Conservation (phyloP, 75 land plant genomes). For the Selaginella moellendorffii region DNA sequence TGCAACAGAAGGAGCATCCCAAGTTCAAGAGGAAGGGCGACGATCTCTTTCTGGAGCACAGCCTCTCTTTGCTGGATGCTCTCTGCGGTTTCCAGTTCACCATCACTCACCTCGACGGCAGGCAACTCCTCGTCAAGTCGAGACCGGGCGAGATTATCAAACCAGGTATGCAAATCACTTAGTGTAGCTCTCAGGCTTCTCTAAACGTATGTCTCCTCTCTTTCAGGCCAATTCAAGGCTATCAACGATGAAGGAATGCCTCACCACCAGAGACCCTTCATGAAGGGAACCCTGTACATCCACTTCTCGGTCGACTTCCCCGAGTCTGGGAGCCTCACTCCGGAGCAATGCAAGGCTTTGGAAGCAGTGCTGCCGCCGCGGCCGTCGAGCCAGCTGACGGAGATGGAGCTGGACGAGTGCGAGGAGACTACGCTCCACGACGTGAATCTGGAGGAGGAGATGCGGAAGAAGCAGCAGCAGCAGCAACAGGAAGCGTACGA, state of each 20-base stretch:
- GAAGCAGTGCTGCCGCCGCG: constrained; percentile 10
- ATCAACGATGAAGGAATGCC: neutral
- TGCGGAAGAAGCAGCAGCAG: constrained; percentile 6
- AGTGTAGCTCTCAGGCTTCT: neutral
- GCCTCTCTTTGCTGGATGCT: neutral
- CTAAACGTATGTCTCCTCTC: neutral
- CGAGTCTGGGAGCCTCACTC: neutral
- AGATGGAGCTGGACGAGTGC: neutral
- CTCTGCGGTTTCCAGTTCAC: neutral
- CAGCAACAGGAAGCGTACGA: neutral
- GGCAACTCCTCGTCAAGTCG: neutral
- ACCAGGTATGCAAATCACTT: constrained; percentile 5
- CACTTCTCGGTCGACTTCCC: neutral
- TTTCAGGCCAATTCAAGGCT: constrained; percentile 19
- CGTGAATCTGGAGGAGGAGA: neutral
- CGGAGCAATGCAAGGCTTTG: neutral
- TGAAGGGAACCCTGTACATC: neutral
- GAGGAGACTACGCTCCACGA: neutral
- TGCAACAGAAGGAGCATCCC: neutral
- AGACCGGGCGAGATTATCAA: neutral
- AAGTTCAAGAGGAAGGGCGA: neutral
- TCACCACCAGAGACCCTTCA: neutral
- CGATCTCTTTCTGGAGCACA: neutral
- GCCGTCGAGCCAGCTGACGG: neutral
- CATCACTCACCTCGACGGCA: neutral